A percentile compares a stretch with the other conserved stretches of the same genome.
phyloP scores from a whole-genome alignment of 106 monocot genomes.

The Dendrobium chrysotoxum region DNA sequence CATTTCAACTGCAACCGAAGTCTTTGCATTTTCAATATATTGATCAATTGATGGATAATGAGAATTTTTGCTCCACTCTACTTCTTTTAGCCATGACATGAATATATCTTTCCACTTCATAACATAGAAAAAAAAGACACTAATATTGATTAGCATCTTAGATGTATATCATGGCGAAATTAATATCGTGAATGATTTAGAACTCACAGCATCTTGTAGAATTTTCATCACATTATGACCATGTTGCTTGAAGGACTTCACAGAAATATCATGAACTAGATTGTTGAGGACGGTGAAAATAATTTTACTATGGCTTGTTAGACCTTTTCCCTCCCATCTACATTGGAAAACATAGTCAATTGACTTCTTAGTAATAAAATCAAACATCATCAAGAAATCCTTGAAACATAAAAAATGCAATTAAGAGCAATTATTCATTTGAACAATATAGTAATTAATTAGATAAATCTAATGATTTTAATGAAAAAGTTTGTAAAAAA shows the following conservation, averaged over 20 bases:
- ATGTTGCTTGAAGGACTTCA: background rate
- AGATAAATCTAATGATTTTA: too few relatives aligned
- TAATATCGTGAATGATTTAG: background rate
- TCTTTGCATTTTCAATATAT: constrained; percentile 14
- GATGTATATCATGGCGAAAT: background rate
- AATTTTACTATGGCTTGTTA: constrained; percentile 6
- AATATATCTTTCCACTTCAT: constrained; percentile 23
- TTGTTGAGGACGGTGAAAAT: constrained; percentile 11
- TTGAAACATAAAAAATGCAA: too few relatives aligned
- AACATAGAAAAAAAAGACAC: background rate
- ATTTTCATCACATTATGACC: background rate
- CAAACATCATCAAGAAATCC: too few relatives aligned
- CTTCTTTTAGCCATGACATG: constrained; percentile 23
- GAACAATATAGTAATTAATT: too few relatives aligned
- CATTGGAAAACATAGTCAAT: too few relatives aligned
- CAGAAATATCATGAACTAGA: background rate
- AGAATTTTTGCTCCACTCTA: constrained; percentile 15
- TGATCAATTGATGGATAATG: constrained; percentile 16
- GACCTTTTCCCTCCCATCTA: constrained; percentile 8
- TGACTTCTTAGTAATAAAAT: too few relatives aligned
- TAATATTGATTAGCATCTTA: background rate
- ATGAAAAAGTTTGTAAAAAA: too few relatives aligned
- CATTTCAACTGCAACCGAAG: constrained; percentile 11
- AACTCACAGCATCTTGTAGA: constrained; percentile 10
- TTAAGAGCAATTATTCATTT: too few relatives aligned